Evolutionary conservation across 305 asterid species (phyloP).

Genomic region (Fraxinus angustifolia): DNA sequence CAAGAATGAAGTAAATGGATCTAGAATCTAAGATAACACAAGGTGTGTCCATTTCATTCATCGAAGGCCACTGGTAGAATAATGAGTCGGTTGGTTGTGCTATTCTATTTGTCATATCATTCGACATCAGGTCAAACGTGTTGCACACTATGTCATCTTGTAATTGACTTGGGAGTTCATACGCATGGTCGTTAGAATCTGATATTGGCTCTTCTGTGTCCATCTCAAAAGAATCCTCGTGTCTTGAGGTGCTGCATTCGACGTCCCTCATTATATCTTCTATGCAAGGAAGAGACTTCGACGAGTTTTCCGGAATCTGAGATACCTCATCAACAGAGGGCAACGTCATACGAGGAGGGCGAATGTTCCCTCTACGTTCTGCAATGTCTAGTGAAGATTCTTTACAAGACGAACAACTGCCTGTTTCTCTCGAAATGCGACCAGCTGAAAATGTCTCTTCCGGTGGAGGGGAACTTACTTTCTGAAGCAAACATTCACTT

Average conservation of each 20-base stretch:
- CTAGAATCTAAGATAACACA: conserved; percentile 43
- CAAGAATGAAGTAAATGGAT: conserved; percentile 38
- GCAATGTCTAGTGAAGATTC: conserved; percentile 37
- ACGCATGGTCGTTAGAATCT: conserved; percentile 25
- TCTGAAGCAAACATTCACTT: conserved; percentile 28
- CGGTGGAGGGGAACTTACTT: conserved; percentile 25
- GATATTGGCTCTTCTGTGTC: conserved; percentile 31
- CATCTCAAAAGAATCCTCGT: conserved; percentile 28
- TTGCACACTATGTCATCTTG: conserved; percentile 31
- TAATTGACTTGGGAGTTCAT: conserved; percentile 29
- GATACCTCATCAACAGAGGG: conserved; percentile 53
- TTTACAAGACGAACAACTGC: conserved; percentile 34
- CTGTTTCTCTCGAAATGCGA: conserved; percentile 27
- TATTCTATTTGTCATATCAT: conserved; percentile 19
- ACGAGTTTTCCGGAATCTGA: conserved; percentile 38
- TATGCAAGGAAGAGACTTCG: conserved; percentile 26
- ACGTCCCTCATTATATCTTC: conserved; percentile 36
- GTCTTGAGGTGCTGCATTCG: conserved; percentile 23
- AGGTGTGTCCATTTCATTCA: conserved; percentile 35
- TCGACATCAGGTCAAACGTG: conserved; percentile 15
- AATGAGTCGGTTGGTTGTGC: conserved; percentile 31
- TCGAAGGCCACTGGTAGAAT: conserved; percentile 49
- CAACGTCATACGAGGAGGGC: conserved; percentile 42
- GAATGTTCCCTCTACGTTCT: conserved; percentile 38
- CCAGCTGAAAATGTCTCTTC: conserved; percentile 32